These are phyloP conservation scores for Debaryomycetaceae sp. DNA, from an alignment of 1,139 yeast genomes.

Conservation along the genomic window DNA sequence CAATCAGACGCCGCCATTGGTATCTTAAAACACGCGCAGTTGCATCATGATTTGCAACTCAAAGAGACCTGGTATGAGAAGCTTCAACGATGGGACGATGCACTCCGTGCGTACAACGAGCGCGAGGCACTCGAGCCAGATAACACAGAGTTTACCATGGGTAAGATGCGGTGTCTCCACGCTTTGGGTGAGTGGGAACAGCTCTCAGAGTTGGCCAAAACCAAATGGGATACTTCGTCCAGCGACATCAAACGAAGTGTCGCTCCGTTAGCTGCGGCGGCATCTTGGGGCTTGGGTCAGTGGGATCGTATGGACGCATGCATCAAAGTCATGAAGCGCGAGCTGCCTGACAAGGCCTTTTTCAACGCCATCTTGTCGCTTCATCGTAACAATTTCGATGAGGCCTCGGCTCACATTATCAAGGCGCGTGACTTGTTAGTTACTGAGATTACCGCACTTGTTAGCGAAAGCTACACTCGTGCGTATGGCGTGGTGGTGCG, in stretches of 20 bases:
- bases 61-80: slow-evolving; percentile 98
- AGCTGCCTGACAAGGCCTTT: slow-evolving; percentile 90
- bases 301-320: slow-evolving; percentile 96
- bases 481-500: slow-evolving; percentile 96
- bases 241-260: slow-evolving; percentile 72
- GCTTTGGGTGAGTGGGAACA: slow-evolving; percentile 99
- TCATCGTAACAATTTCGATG: slow-evolving; percentile 78
- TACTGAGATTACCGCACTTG: slow-evolving; percentile 89
- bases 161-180: slow-evolving; percentile 95
- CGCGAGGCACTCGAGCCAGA: slow-evolving; percentile 49
- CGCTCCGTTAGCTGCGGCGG: slow-evolving; percentile 97
- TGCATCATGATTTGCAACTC: slow-evolving; percentile 81
- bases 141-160: slow-evolving; percentile 79
- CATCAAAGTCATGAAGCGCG: slow-evolving; percentile 79
- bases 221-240: slow-evolving; percentile 70
- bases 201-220: slow-evolving; percentile 73
- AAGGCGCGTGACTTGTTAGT: slow-evolving; percentile 83
- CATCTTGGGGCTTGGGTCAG: slow-evolving; percentile 97
- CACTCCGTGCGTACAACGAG: slow-evolving; percentile 77
- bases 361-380: slow-evolving; percentile 82
- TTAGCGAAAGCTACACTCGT: slow-evolving; percentile 91
- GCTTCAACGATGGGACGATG: slow-evolving; percentile 97
- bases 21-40: slow-evolving; percentile 88
- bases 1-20: slow-evolving; percentile 99
- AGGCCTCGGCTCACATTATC: slow-evolving; percentile 68